Evolutionary conservation across 1,284 basidiomycete species (phyloP).

Genomic region (Ganoderma boninense): DNA sequence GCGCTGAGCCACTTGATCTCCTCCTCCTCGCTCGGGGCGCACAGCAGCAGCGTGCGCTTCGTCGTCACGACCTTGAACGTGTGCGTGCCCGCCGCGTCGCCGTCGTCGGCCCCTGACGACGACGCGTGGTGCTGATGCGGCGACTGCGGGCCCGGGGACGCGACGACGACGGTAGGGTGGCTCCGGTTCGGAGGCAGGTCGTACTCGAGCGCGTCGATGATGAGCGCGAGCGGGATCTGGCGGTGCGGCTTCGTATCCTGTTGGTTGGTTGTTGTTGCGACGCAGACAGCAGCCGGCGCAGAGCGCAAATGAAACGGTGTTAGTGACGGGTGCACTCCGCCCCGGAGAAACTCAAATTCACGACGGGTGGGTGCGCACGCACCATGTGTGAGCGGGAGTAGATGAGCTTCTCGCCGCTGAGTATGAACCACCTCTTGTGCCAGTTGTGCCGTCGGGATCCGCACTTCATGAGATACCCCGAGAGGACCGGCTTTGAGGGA

Average conservation of each 20-base stretch:
- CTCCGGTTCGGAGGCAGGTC: conserved; percentile 58
- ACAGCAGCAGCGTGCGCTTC: conserved; percentile 88
- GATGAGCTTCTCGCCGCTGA: conserved; percentile 82
- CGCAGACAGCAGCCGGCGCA: conserved; percentile 9
- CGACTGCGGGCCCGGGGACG: conserved; percentile 45
- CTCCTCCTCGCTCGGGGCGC: conserved; percentile 96
- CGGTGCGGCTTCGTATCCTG: conserved; percentile 88
- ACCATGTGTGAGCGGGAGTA: conserved; percentile 94
- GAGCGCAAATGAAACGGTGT: conserved; percentile 19
- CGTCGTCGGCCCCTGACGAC: conserved; percentile 51
- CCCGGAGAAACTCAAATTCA: conserved; percentile 17
- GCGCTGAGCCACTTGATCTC: conserved; percentile 99
- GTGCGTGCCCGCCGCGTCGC: conserved; percentile 53
- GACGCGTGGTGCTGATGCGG: conserved; percentile 42
- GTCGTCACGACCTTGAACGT: conserved; percentile 98
- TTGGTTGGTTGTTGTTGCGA: conserved; percentile 42
- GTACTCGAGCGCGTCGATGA: conserved; percentile 94
- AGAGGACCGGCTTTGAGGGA: conserved; percentile 77
- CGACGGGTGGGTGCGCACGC: conserved; percentile 42
- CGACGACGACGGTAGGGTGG: conserved; percentile 35
- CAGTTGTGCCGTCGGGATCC: conserved; percentile 93
- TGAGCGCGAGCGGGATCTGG: conserved; percentile 83
- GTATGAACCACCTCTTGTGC: conserved; percentile 94
- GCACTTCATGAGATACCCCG: conserved; percentile 97
- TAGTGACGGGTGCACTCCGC: conserved; percentile 22